A percentile compares a stretch with the other conserved stretches of the same genome.
These are phyloP conservation scores for Lichenothelia convexa DNA, from an alignment of 495 filamentous ascomycete species.

Conservation along the genomic window DNA sequence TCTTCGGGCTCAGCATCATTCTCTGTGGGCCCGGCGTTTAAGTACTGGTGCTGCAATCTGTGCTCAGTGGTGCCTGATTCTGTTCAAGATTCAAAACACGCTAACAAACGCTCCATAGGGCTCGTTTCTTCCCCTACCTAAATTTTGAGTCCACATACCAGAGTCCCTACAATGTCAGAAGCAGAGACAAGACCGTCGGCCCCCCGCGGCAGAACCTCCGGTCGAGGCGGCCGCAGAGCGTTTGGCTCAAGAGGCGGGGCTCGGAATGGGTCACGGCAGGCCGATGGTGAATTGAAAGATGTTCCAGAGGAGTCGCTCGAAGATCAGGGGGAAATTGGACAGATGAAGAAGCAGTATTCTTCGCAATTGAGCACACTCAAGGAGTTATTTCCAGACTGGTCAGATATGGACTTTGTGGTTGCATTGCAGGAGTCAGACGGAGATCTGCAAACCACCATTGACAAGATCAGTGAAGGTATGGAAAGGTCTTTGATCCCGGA, in stretches of 20 bases:
- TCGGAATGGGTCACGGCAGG: constrained; percentile 38
- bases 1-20: no score
- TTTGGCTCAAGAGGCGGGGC: constrained; percentile 54
- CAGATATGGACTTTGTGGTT: constrained; percentile 77
- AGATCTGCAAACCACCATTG: constrained; percentile 65
- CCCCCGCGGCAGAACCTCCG: constrained; percentile 62
- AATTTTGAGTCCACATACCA: constrained; percentile 7
- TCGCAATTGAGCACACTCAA: constrained; percentile 55
- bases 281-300: constrained; percentile 42
- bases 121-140: not conserved
- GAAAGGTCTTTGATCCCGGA: not conserved
- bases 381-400: constrained; percentile 85
- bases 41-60: no score
- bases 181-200: constrained; percentile 61
- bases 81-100: no score
- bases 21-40: no score
- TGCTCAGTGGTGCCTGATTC: no score
- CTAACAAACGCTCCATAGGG: no score
- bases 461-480: constrained; percentile 79
- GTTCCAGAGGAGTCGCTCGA: constrained; percentile 38
- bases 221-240: constrained; percentile 68
- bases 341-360: constrained; percentile 78
- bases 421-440: constrained; percentile 83
- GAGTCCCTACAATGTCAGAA: constrained; percentile 81
- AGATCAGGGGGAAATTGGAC: constrained; percentile 77